Base-by-base conservation (phyloP, 305 asterid genomes). In the Salvia sclarea region DNA sequence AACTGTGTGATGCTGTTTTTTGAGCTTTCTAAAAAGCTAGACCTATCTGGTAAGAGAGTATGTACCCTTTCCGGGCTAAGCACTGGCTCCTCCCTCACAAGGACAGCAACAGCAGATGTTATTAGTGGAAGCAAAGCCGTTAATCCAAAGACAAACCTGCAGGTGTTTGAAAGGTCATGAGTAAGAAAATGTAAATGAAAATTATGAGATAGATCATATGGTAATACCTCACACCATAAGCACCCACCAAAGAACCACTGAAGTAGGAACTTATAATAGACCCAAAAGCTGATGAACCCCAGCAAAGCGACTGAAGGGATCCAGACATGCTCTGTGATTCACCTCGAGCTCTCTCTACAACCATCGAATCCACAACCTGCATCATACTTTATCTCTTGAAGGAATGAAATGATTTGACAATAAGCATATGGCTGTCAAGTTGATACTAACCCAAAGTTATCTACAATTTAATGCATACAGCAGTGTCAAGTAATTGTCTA, bases 281-380 rank as follows among this genome's bases (percentile, higher is more conserved):
- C 37, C 98, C 97, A 64, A 93, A 87, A 61, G 98, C 95, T 14
- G 98, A 88, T 7, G 98, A 93, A 35, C 97, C 97, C 98, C 98
- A 93, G 70, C 98, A 93, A 35, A 93, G 79, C 8, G 98, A 93
- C 85, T 93, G 97, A 64, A 93, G 97, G 55, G 98, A 90, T 66
- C 97, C 97, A 3, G 98, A 91, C 84, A 87, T 83, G 86, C 97
- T 93, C 65, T 93, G 98, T 73, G 97, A 88, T 81, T 93, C 98
- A 12, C 97, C 98, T 41, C 98, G 97, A 66, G 97, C 96, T 83
- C 97, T 88, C 83, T 93, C 97, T 41, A 90, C 97, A 49, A 93
- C 96, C 98, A 93, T 93, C 50, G 98, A 93, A 81, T 90, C 98
- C 68, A 93, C 97, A 64, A 93, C 98, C 98, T 90, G 78, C 74